phyloP scores from a whole-genome alignment of 2,329 filamentous ascomycete species.

The Exophiala calicioides region DNA sequence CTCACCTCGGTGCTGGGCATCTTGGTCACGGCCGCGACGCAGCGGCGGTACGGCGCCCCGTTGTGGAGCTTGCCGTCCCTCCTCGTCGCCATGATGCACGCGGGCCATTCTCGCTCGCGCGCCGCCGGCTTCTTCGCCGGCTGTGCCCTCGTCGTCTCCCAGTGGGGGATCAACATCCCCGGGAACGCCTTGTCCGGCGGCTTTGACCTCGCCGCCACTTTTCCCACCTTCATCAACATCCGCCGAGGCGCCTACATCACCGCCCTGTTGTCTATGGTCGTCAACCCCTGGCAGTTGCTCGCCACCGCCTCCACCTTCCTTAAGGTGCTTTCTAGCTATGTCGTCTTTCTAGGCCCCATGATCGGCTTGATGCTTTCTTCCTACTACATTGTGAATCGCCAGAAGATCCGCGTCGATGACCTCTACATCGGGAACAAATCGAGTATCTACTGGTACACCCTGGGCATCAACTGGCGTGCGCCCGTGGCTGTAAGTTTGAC shows the following conservation, averaged over 20 bases:
- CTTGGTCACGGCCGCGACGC: conserved; percentile 39
- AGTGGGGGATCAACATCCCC: conserved; percentile 50
- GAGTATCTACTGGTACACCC: conserved; percentile 46
- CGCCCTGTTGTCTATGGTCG: conserved; percentile 45
- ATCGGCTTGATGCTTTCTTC: conserved; percentile 35
- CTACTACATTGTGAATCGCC: conserved; percentile 39
- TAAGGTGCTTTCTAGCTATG: conserved; percentile 48
- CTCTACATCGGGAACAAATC: conserved; percentile 42
- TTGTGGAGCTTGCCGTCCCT: conserved; percentile 48
- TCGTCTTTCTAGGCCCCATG: conserved; percentile 50
- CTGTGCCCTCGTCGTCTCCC: conserved; percentile 47
- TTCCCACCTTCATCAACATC: conserved; percentile 58
- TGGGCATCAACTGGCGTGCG: conserved; percentile 49
- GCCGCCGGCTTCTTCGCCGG: conserved; percentile 52
- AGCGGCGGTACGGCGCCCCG: conserved; percentile 38
- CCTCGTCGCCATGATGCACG: conserved; percentile 37
- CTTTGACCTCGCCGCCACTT: conserved; percentile 57
- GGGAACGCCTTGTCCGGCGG: conserved; percentile 54
- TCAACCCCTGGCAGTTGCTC: conserved; percentile 57
- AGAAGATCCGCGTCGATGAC: conserved; percentile 46
- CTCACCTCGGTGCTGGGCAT: conserved; percentile 44
- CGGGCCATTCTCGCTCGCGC: conserved; percentile 39
- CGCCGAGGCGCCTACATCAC: conserved; percentile 55
- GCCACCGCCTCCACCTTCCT: conserved; percentile 50
- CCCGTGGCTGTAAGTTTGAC: conserved; percentile 30